Evolutionary conservation across 2,329 filamentous ascomycete species (phyloP).

Genomic region (Apiospora rasikravindrae): DNA sequence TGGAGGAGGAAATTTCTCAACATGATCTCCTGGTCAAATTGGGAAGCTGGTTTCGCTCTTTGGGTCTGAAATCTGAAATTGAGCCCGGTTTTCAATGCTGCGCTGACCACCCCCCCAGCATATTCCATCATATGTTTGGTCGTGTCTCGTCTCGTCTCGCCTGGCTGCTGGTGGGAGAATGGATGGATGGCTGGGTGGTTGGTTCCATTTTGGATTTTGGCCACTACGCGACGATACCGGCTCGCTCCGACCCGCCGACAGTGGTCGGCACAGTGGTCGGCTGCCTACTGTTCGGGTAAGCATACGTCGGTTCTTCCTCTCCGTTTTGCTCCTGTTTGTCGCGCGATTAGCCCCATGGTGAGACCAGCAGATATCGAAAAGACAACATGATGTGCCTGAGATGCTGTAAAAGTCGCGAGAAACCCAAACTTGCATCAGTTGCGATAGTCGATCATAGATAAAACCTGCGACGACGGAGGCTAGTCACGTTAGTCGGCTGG

Average conservation of each 20-base stretch:
- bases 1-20: background rate
- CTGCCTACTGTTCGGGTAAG: background rate
- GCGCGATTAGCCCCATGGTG: background rate
- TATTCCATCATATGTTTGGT: background rate
- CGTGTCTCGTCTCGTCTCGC: background rate
- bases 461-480: slow-evolving; percentile 15
- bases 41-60: slow-evolving; percentile 7
- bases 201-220: slow-evolving; percentile 4
- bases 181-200: slow-evolving; percentile 1
- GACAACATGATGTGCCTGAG: background rate
- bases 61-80: background rate
- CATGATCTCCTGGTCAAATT: slow-evolving; percentile 4
- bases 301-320: background rate
- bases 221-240: slow-evolving; percentile 3
- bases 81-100: background rate
- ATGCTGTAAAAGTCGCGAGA: slow-evolving; percentile 5
- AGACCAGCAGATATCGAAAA: background rate
- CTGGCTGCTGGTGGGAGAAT: background rate
- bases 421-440: background rate
- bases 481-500: background rate
- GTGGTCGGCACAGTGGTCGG: background rate
- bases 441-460: background rate
- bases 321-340: background rate
- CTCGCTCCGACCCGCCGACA: background rate
- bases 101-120: background rate